Base-by-base conservation (phyloP, 2,329 filamentous ascomycete species). In the Fusarium sp. region DNA sequence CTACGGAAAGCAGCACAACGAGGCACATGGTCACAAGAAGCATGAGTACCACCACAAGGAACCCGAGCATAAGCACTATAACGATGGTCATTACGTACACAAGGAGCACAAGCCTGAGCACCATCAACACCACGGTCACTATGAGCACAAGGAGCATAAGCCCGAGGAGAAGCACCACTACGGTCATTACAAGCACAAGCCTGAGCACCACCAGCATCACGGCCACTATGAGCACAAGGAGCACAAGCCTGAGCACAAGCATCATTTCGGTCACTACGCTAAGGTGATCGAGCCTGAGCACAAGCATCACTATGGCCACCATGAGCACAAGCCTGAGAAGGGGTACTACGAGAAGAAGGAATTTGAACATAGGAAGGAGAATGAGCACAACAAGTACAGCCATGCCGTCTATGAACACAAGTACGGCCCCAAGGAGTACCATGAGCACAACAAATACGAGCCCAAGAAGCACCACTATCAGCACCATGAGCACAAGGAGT, bases 251-350 rank as follows among this genome's bases (percentile, higher is more conserved):
- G 20, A 48, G 9, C 13, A 41, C 18, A 27, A 58, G 10, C 52
- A 61, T 24, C 20, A 57, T 34, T 34, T 27, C 16, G 25, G 14
- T 4, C 20, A 60, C 16, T 8, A 41, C 7, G 16, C 16, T 11
- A 32, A 34, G 29, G 11, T n/a, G 14, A 24, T 49, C 40, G 24
- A 27, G 49, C 18, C 34, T 25, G 7, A 59, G 48, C 9, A 45
- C 30, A 40, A 60, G 25, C 20, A 57, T 13, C 8, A 61, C 22
- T 8, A 61, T 8, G 25, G 37, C 9, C 45, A 29, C 5, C n/a
- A 48, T 14, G 42, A 61, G n/a, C 44, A 59, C 13, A 61, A 60
- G 37, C 44, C 37, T 13, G 30, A 57, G 44, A 42, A 57, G 44
- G 13, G 47, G 13, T 34, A 47, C 12, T 42, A 42, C 34, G 37